Base-by-base conservation (phyloP, 345 rosid genomes). In the Theobroma cacao region DNA sequence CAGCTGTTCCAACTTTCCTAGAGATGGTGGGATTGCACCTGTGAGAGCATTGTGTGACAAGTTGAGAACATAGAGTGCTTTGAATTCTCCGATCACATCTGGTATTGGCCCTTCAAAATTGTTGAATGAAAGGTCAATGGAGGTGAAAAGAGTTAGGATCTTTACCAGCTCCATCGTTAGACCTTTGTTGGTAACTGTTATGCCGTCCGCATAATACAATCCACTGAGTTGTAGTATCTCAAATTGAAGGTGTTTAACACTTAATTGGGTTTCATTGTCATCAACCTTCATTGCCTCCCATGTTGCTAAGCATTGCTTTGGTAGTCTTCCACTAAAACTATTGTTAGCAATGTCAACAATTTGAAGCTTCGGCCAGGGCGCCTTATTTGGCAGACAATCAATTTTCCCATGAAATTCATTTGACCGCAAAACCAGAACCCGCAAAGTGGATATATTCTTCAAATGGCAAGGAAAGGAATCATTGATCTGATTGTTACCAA, bases 181-280 rank as follows among this genome's bases (percentile, higher is more conserved):
- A 26, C 91, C 91, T 78, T 88, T 91, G 80, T 36, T 1, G 28
- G 87, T 89, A 7, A 91, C 83, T 1, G 84, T 83, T 47, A 89
- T 47, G 1, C 78, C 28, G 60, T 85, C 92, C 67, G 70, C 85
- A 76, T 86, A 87, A 56, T 81, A 86, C 1, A 64, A 3, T 5
- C 4, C 1, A 24, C 8, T 62, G 22, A 66, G 64, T 3, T 0
- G 0, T 18, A 87, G 63, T 28, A 65, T 12, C 22, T 47, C 20
- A 67, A 33, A 85, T 5, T 18, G 85, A 1, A 90, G 78, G 75
- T 71, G 84, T 5, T 66, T 52, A 55, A 59, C 6, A 2, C 48
- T 11, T 11, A 12, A 38, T 22, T 0, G 52, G 18, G 18, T 18
- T 47, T 47, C 63, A 40, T 79, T 69, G 55, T n/a, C 82, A 31